phyloP scores from a whole-genome alignment of 192 early-diverging fungal genomes.

The Backusella circina region DNA sequence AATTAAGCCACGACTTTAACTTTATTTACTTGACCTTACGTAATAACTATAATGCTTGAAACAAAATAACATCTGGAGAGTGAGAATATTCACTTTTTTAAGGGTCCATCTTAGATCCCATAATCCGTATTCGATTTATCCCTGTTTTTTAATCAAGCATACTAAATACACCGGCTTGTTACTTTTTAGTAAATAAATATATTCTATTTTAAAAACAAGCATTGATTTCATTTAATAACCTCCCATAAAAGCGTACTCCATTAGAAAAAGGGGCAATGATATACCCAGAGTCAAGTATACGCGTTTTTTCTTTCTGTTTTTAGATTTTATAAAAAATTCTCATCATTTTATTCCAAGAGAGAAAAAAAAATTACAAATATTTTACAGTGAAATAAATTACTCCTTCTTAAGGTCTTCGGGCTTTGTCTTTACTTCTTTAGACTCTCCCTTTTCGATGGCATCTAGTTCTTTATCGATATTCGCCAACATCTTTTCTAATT shows the following conservation, averaged over 20 bases:
- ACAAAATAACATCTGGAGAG: too few relatives aligned
- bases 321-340: neutral
- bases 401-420: constrained; percentile 4
- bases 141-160: neutral
- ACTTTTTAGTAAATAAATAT: neutral
- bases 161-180: neutral
- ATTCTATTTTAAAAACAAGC: neutral
- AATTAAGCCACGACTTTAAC: too few relatives aligned
- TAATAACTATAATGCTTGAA: too few relatives aligned
- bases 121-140: neutral
- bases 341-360: neutral
- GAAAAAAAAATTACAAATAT: neutral
- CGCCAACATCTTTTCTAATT: constrained; percentile 78
- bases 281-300: too few relatives aligned
- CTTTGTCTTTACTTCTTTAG: constrained; percentile 3
- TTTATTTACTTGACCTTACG: too few relatives aligned
- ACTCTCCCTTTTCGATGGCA: constrained; percentile 30
- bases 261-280: neutral
- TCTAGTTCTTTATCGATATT: constrained; percentile 68
- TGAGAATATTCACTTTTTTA: neutral
- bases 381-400: constrained; percentile 1
- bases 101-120: neutral
- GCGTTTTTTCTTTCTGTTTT: neutral
- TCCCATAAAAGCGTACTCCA: neutral
- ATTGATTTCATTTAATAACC: neutral